Conservation (phyloP, 345 rosid genomes). For the Rhizophora mangle region DNA sequence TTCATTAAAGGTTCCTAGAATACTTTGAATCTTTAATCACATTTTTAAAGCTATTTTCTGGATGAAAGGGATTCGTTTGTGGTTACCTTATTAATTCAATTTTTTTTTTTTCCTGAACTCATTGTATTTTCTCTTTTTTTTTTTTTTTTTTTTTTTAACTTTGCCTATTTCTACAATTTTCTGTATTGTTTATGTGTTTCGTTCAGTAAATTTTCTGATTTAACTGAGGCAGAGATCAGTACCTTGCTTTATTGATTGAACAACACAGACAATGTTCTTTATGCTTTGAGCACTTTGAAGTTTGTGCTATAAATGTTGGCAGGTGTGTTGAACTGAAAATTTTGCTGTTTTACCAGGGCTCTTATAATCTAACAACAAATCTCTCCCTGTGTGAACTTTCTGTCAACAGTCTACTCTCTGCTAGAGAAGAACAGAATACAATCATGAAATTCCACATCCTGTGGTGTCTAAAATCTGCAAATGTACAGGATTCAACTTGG, state of each 20-base stretch:
- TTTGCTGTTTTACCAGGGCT: constrained; percentile 20
- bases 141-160: not conserved
- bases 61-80: not conserved
- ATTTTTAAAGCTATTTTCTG: constrained; percentile 5
- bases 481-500: too few relatives aligned
- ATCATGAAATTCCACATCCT: not conserved
- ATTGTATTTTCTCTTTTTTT: not conserved
- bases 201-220: constrained; percentile 33
- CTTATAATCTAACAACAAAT: constrained; percentile 4
- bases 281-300: constrained; percentile 56
- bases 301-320: constrained; percentile 43
- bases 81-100: not conserved
- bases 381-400: not conserved
- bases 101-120: constrained; percentile 1
- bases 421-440: not conserved
- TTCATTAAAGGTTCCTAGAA: constrained; percentile 13
- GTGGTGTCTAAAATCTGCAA: too few relatives aligned
- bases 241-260: constrained; percentile 50
- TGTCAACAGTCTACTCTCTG: not conserved
- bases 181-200: constrained; percentile 28
- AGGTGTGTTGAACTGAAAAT: constrained; percentile 27
- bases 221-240: constrained; percentile 50
- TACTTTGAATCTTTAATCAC: not conserved
- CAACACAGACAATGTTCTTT: constrained; percentile 73
- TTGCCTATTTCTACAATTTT: not conserved